Evolutionary conservation across 805 yeast genomes (phyloP), one percentile per base, ranked within the genome.

Genomic region (Tetrapisispora taiwanensis): DNA sequence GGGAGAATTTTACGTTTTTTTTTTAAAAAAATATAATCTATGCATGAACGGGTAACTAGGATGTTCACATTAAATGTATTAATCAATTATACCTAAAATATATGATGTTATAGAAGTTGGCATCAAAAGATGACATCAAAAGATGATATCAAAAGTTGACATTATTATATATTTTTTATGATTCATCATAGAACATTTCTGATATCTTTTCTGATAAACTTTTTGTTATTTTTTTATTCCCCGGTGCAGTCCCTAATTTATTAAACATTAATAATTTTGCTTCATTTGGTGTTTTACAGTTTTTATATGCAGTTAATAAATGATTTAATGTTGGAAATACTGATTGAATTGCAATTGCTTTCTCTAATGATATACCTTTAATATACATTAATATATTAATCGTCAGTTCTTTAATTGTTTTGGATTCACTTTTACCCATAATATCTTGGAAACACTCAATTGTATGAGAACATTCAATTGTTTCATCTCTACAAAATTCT

Each of bases 281-380:
- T 30, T 58, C 63, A 24, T 45, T 47, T 34, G 51, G 52, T 2
- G 60, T 39, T 12, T 44, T 41, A 31, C 67, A 63, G 4, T 43
- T 43, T 7, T 52, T 42, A 41, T 62, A 63, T 1, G 65, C 66
- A 14, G 34, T 42, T n/a, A 63, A 32, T 0, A 90, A 68, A 17
- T 56, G 59, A 30, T 66, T 65, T 0, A 97, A 92, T 0, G 97
- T 89, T 2, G 78, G 77, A 56, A 71, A 92, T 35, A 71, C 59
- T 17, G 68, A 67, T 62, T 89, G 97, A 9, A 92, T 78, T 7
- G 77, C 76, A 9, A 78, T 57, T 0, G 98, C 98, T 58, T 84
- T 87, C 49, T 90, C 97, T 27, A 85, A 64, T 0, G 95, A 78
- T 1, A 92, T 70, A 0, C 97, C 98, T 48, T 76, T 73, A 2